phyloP scores from a whole-genome alignment of 2,329 filamentous ascomycete species.

The Colletotrichum camelliae region DNA sequence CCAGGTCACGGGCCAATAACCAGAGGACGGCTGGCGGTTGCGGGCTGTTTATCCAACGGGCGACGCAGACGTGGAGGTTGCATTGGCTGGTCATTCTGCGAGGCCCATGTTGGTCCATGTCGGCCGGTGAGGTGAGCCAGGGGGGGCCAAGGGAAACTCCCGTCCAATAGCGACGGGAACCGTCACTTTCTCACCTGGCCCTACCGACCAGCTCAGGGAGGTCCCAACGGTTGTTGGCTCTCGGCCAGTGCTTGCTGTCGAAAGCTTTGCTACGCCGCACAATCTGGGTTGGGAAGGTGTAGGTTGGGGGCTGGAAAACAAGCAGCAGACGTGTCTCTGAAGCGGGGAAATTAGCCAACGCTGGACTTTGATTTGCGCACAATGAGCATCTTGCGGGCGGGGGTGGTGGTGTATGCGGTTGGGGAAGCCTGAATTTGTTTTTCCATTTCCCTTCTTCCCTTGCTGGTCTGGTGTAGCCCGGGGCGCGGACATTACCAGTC shows the following conservation, averaged over 20 bases:
- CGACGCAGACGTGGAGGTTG: conserved; percentile 4
- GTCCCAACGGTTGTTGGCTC: neutral
- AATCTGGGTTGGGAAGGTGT: neutral
- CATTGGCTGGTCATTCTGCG: conserved; percentile 9
- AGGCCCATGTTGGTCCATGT: conserved; percentile 8
- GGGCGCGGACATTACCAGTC: neutral
- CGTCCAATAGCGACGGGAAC: neutral
- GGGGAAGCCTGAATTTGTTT: neutral
- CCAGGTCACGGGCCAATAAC: conserved; percentile 2
- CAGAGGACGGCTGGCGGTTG: neutral
- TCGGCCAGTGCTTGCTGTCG: neutral
- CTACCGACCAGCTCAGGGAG: conserved; percentile 1
- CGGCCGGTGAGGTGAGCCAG: neutral
- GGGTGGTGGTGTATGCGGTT: neutral
- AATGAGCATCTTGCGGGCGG: neutral
- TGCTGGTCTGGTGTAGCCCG: neutral
- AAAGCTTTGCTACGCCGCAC: conserved; percentile 11
- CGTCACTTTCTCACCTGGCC: neutral
- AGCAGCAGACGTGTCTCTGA: neutral
- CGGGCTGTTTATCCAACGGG: conserved; percentile 8
- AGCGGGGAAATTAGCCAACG: conserved; percentile 1
- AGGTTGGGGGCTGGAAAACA: neutral
- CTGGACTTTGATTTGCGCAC: conserved; percentile 2
- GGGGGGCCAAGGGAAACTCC: neutral
- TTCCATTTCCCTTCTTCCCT: neutral